Evolutionary conservation across 352 stramenopile genomes (phyloP), one percentile per base, ranked within the genome.

Genomic region (Pythium periplocum): DNA sequence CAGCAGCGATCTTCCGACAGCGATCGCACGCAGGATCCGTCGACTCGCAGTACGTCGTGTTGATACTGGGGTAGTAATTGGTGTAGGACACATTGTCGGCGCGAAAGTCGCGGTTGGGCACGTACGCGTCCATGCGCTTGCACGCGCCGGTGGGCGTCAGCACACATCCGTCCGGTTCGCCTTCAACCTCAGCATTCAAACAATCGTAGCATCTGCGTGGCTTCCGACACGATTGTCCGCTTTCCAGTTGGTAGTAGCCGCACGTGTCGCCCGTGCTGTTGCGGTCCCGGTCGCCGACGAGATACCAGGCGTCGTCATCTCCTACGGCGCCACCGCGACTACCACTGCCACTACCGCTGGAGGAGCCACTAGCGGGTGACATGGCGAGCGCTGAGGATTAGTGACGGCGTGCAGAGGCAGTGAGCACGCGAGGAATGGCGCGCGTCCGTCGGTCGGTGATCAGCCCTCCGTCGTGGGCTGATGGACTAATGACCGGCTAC

Each of bases 161-260:
- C 45, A 89, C 57, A 52, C 80, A 91, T 53, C 74, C 75, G 41
- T 66, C 40, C 7, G 26, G 58, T 33, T 71, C 67, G 1, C 59
- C 59, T 5, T 54, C 41, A 5, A 87, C 51, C 33, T 61, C 53
- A 40, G 58, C 52, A 57, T 88, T 88, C 33, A 91, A 62, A 63
- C 80, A 91, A 64, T 88, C 78, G 53, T 79, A 85, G 52, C 80
- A 90, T 0, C 65, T 74, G 40, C 80, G 75, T 36, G 80, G 75
- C 53, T 84, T 56, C 7, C 74, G 78, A 46, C 80, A 91, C 4
- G 47, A 67, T 40, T 59, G 52, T n/a, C 55, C 60, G 6, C 65
- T 49, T 26, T 67, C 44, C n/a, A 68, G 48, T 6, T 57, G 54
- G 66, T 87, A 86, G 62, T 84, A 87, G 56, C 70, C 78, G 61